Percentiles rank a stretch among this genome's conserved stretches.
Evolutionary conservation across 2,329 filamentous ascomycete genomes (phyloP).

Genomic region (Dissoconium aciculare): DNA sequence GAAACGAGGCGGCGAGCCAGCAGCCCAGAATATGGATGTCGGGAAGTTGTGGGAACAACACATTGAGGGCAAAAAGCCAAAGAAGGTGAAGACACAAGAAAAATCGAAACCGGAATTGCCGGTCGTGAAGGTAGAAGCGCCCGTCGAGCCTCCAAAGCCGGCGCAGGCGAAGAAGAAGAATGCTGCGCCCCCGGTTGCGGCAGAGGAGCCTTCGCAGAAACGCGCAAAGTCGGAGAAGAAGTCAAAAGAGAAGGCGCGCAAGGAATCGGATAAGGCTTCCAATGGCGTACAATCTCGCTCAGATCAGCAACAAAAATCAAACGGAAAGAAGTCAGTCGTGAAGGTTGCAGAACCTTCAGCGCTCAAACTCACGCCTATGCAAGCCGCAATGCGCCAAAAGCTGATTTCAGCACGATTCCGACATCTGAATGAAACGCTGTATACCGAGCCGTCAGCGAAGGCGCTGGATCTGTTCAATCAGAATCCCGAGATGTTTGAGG

Average conservation of each 20-base stretch:
- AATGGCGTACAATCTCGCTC: constrained; percentile 1
- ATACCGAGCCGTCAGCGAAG: constrained; percentile 74
- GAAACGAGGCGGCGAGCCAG: constrained; percentile 20
- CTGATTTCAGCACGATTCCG: constrained; percentile 90
- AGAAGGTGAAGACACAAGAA: constrained; percentile 16
- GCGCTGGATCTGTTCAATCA: constrained; percentile 70
- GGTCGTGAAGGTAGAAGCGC: neutral
- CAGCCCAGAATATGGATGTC: constrained; percentile 52
- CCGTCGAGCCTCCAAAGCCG: constrained; percentile 1
- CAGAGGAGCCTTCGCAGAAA: neutral
- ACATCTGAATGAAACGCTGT: constrained; percentile 91
- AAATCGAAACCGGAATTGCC: constrained; percentile 10
- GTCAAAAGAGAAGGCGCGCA: constrained; percentile 9
- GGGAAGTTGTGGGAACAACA: constrained; percentile 65
- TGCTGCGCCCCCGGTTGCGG: neutral
- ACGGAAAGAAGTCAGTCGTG: constrained; percentile 17
- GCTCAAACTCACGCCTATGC: constrained; percentile 71
- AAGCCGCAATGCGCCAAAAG: constrained; percentile 88
- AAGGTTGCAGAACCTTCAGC: constrained; percentile 23
- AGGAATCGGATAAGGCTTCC: too few relatives aligned
- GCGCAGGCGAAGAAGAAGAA: constrained; percentile 6
- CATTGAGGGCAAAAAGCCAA: constrained; percentile 49
- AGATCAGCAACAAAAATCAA: constrained; percentile 9
- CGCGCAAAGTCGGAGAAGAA: constrained; percentile 11
- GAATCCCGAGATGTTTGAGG: constrained; percentile 82